These are phyloP conservation scores for Pilatotrama ljubarskyi DNA, from an alignment of 768 basidiomycete species.

Conservation along the genomic window DNA sequence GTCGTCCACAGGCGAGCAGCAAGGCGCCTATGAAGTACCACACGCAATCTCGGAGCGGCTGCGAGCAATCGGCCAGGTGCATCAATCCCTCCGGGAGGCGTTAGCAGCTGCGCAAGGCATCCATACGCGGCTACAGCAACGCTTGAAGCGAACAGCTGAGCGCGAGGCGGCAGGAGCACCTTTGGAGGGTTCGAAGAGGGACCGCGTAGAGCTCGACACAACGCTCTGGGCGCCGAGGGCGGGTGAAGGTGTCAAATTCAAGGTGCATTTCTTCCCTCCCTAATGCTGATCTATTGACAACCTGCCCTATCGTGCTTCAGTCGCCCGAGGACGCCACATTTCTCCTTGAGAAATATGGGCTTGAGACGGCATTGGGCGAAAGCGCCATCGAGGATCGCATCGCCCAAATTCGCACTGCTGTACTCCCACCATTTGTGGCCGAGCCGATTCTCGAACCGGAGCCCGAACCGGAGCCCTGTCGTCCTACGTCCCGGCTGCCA, in stretches of 20 bases:
- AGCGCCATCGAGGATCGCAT: conserved; percentile 18
- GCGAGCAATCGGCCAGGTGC: conserved; percentile 5
- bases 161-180: background rate
- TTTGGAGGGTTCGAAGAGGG: background rate
- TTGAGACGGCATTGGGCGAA: background rate
- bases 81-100: conserved; percentile 11
- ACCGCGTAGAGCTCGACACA: background rate
- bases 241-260: conserved; percentile 1
- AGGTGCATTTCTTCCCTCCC: background rate
- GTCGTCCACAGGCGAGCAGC: background rate
- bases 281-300: background rate
- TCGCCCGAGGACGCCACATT: background rate
- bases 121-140: conserved; percentile 1
- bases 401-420: conserved; percentile 14
- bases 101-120: conserved; percentile 4
- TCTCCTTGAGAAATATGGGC: background rate
- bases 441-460: conserved; percentile 1
- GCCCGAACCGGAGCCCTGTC: background rate
- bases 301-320: background rate
- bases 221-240: conserved; percentile 11
- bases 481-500: background rate
- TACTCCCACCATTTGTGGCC: conserved; percentile 15
- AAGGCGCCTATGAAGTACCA: background rate
- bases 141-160: background rate
- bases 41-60: conserved; percentile 18